Percentiles rank a stretch among this genome's conserved stretches.
Conservation (phyloP, 345 rosid species). For the Carallia brachiata region DNA sequence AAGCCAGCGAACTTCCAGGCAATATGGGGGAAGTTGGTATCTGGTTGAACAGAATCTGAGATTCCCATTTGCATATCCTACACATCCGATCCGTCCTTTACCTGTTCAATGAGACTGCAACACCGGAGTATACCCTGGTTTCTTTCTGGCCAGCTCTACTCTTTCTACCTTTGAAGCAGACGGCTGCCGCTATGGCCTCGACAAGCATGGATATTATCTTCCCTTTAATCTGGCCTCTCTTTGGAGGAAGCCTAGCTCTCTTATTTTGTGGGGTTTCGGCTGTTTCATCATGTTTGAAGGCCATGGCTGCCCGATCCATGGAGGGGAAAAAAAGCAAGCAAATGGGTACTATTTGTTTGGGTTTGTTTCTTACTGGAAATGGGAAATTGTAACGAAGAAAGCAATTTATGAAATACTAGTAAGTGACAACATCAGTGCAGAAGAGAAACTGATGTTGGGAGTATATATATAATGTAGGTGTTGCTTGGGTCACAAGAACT, state of each 20-base stretch:
- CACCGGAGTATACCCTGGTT: not conserved
- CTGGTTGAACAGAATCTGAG: not conserved
- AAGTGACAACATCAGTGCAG: not conserved
- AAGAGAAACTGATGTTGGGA: not conserved
- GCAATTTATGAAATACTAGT: not conserved
- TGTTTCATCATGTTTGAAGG: not conserved
- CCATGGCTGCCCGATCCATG: constrained; percentile 1
- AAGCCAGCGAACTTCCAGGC: not conserved
- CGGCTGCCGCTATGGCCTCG: constrained; percentile 3
- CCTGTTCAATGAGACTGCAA: not conserved
- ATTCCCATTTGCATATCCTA: not conserved
- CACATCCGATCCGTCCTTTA: not conserved
- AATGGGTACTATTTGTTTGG: not conserved
- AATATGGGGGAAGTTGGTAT: not conserved
- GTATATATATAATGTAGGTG: not conserved
- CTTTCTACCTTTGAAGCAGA: constrained; percentile 8
- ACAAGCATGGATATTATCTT: constrained; percentile 18
- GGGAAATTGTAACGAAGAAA: not conserved
- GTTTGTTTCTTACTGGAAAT: not conserved
- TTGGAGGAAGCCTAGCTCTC: constrained; percentile 23
- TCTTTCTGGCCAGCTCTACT: constrained; percentile 8
- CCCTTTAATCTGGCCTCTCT: constrained; percentile 36
- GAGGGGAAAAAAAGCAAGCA: constrained; percentile 2
- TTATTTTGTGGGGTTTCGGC: not conserved
- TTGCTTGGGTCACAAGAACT: not conserved